Evolutionary conservation across 2,329 filamentous ascomycete species (phyloP).

Genomic region (Beauveria bassiana): DNA sequence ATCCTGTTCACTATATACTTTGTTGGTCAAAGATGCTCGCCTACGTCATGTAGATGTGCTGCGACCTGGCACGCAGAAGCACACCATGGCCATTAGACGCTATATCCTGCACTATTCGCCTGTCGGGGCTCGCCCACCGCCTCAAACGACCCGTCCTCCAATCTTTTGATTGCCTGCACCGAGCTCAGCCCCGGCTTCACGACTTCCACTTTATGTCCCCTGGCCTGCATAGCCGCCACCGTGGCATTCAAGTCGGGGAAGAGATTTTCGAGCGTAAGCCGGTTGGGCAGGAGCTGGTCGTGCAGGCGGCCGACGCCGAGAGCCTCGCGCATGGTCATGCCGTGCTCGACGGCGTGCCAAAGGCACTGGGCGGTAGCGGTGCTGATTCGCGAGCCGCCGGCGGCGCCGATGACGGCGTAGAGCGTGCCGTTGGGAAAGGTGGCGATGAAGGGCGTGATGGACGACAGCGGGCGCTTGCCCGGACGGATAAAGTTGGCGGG

Average conservation of each 20-base stretch:
- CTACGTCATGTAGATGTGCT: no score
- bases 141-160: slow-evolving; percentile 63
- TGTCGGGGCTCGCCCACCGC: slow-evolving; percentile 72
- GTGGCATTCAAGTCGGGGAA: slow-evolving; percentile 53
- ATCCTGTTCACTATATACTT: not conserved
- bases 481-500: slow-evolving; percentile 75
- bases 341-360: slow-evolving; percentile 63
- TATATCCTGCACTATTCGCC: slow-evolving; percentile 59
- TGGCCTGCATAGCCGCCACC: slow-evolving; percentile 51
- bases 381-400: slow-evolving; percentile 77
- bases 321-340: slow-evolving; percentile 51
- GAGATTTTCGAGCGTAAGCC: slow-evolving; percentile 56
- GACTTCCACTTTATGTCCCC: slow-evolving; percentile 67
- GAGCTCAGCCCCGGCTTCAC: slow-evolving; percentile 55
- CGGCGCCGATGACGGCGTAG: slow-evolving; percentile 64
- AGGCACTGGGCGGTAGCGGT: slow-evolving; percentile 69
- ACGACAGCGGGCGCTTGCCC: slow-evolving; percentile 74
- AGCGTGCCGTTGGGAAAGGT: slow-evolving; percentile 55
- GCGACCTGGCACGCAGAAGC: not conserved
- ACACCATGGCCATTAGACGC: slow-evolving; percentile 3
- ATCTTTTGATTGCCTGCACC: slow-evolving; percentile 60
- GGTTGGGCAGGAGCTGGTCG: slow-evolving; percentile 72
- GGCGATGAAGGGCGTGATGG: slow-evolving; percentile 71
- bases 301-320: slow-evolving; percentile 64
- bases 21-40: not conserved